Evolutionary conservation across 192 early-diverging fungal species (phyloP).

Genomic region (Haplosporangium gracile): DNA sequence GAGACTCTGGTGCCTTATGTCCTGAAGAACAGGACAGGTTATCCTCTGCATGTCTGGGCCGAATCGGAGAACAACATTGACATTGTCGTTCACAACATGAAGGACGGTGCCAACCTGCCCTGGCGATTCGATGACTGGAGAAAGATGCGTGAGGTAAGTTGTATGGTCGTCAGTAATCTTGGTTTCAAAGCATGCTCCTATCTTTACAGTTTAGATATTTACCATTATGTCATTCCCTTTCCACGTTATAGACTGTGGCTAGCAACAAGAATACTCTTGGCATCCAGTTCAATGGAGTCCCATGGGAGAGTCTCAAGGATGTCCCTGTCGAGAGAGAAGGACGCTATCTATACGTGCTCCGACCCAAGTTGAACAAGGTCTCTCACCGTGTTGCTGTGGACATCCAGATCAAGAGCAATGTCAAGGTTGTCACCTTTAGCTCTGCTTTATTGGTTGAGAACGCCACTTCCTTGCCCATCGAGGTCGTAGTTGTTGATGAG

Average conservation of each 20-base stretch:
- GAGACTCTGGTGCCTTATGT: slow-evolving; percentile 77
- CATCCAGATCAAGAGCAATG: slow-evolving; percentile 85
- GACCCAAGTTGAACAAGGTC: slow-evolving; percentile 84
- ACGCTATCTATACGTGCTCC: slow-evolving; percentile 80
- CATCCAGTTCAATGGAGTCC: slow-evolving; percentile 84
- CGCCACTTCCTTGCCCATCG: slow-evolving; percentile 80
- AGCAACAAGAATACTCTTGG: slow-evolving; percentile 82
- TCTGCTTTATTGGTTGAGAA: slow-evolving; percentile 89
- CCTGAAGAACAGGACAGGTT: slow-evolving; percentile 92
- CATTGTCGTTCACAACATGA: slow-evolving; percentile 76
- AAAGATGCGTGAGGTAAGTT: slow-evolving; percentile 84
- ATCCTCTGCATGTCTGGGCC: slow-evolving; percentile 91
- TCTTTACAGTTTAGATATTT: background rate
- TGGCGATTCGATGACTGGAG: slow-evolving; percentile 99
- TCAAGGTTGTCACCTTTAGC: slow-evolving; percentile 94
- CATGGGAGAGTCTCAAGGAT: slow-evolving; percentile 93
- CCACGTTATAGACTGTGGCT: slow-evolving; percentile 22
- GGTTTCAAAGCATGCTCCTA: background rate
- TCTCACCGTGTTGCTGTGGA: slow-evolving; percentile 90
- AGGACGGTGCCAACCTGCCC: slow-evolving; percentile 79
- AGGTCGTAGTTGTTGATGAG: slow-evolving; percentile 82
- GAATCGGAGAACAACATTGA: slow-evolving; percentile 74
- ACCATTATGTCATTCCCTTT: background rate
- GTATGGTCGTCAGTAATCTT: background rate
- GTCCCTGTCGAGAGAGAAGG: slow-evolving; percentile 94